Evolutionary conservation across 108 stramenopile genomes (phyloP), one percentile per base, ranked within the genome.

Genomic region (Conticribra weissflogii): DNA sequence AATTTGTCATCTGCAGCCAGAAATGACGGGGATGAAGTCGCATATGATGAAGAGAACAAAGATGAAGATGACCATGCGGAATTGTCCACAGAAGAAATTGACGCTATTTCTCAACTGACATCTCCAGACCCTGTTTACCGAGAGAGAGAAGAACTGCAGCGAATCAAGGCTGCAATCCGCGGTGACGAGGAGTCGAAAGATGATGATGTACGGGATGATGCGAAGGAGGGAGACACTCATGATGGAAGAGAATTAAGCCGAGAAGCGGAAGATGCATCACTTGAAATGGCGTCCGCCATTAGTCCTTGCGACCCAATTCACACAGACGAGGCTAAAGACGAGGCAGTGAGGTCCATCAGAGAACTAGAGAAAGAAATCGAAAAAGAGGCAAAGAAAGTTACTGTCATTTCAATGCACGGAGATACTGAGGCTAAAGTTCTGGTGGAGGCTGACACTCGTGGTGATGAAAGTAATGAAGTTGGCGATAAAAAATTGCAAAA

Each of bases 101-200:
- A 94, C 46, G 90, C 90, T 55, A 87, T 94, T 49, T 84, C 86
- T 0, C 90, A 90, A 60, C 63, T 94, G 52, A 48, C 88, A 15
- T 85, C 85, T 15, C 86, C 87, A 12, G 88, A 94, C 63, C 93
- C 93, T 4, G 88, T 93, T 15, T 85, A 79, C 46, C 89, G 82
- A 48, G 95, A 93, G 56, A 68, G 88, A 9, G 87, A 85, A 46
- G 83, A 92, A 59, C 77, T 93, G 14, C 78, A 76, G 32, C 76
- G 85, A 27, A 80, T 93, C 55, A 91, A 92, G 63, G 79, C 79
- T 47, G 88, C 87, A 36, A 81, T 92, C 71, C 51, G 69, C 17
- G 75, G 54, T 31, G 75, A 81, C 29, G 70, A 74, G 5, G 77
- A 74, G 31, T 63, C 58, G 14, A 71, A 86, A 30, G 31, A 21